Conservation (phyloP, 192 early-diverging fungal genomes). For the Rhizoclosmatium globosum region DNA sequence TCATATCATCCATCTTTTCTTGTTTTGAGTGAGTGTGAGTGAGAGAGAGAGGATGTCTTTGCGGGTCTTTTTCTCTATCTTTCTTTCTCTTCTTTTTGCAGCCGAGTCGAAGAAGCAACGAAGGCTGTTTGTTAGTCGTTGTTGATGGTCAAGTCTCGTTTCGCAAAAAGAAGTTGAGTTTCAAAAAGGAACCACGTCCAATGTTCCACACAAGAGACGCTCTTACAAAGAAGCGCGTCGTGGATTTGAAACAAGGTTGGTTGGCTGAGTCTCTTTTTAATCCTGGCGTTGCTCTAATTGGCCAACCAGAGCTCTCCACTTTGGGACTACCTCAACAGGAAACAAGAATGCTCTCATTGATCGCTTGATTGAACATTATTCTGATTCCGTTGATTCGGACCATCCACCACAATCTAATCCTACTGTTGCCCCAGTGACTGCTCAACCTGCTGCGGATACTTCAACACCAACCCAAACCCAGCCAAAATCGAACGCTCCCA, state of each 20-base stretch:
- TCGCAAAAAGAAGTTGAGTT: too few relatives aligned
- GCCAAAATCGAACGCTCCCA: background rate
- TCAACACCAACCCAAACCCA: background rate
- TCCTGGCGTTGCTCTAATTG: too few relatives aligned
- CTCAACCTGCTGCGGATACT: background rate
- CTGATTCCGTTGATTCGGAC: background rate
- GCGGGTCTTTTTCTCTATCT: background rate
- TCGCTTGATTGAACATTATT: background rate
- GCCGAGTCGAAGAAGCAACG: background rate
- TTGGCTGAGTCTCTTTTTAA: too few relatives aligned
- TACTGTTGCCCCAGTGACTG: background rate
- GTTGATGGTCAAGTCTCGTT: background rate
- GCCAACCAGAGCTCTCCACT: too few relatives aligned
- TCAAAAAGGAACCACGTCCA: background rate
- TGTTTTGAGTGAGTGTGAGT: background rate
- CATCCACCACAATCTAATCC: background rate
- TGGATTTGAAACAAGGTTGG: too few relatives aligned
- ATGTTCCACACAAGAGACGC: too few relatives aligned
- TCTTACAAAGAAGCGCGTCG: too few relatives aligned
- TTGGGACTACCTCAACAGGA: too few relatives aligned
- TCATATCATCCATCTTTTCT: background rate
- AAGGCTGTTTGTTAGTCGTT: background rate
- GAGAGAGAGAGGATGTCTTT: background rate
- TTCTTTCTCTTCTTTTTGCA: too few relatives aligned
- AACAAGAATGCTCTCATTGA: background rate